Evolutionary conservation across 306 rosid species (phyloP), one percentile per base, ranked within the genome.

Genomic region (Alnus rubra): DNA sequence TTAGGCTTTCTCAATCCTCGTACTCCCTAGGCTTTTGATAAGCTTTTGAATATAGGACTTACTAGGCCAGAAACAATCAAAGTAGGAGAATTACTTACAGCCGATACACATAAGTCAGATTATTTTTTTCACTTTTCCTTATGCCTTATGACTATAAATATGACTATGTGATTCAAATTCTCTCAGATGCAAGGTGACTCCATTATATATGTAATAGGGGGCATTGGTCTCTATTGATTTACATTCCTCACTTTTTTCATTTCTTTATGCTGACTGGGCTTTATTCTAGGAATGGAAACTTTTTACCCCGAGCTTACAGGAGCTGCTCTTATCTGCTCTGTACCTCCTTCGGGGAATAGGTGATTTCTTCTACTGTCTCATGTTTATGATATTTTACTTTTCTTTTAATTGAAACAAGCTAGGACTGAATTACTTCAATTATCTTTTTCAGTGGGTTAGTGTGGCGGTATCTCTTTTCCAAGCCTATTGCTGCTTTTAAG

Each of bases 261-360:
- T 31, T 4, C 75, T 51, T 45, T 75, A 18, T 59, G 78, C 63
- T 78, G 12, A 77, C 77, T 76, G 76, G 74, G 62, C 48, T 82
- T 76, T 37, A 79, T 82, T 69, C 45, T 85, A 73, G 85, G 75
- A 63, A 67, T 75, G 71, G 88, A 76, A 42, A 81, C 53, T 54
- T 65, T 78, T 49, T 94, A 73, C 82, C 96, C 91, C 9, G 77
- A 74, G 83, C 89, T 94, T 65, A 65, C 67, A 15, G 98, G 91
- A 78, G 94, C 98, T 76, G 90, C 60, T 67, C 92, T 94, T 73
- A 88, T 90, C 58, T 94, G 96, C 84, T 94, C 98, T 45, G 98
- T 94, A 15, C 98, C 98, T 81, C 98, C 98, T 76, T 87, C 98
- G 60, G 98, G 98, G 71, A 94, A 94, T 80, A 83, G 98, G 98